A percentile compares a stretch with the other conserved stretches of the same genome.
phyloP scores from a whole-genome alignment of 1,139 yeast species.

The Yamadazyma atmosphaerica region DNA sequence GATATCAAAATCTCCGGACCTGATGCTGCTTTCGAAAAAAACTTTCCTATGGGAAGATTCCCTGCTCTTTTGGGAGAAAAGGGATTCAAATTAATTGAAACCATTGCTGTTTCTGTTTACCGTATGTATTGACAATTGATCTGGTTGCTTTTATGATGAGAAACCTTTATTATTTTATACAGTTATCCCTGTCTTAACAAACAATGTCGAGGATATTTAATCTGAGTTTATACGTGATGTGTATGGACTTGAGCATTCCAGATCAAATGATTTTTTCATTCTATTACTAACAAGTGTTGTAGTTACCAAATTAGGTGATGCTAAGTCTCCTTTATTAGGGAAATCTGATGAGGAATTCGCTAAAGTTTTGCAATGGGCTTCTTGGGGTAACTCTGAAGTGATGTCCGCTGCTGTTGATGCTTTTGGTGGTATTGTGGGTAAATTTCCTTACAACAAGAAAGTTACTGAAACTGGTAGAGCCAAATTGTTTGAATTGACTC shows the following conservation, averaged over 20 bases:
- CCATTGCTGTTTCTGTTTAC: conserved; percentile 66
- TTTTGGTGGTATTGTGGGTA: conserved; percentile 38
- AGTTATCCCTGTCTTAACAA: conserved; percentile 93
- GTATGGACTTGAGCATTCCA: background rate
- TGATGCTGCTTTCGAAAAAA: conserved; percentile 44
- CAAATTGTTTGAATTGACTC: conserved; percentile 38
- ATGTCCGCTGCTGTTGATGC: conserved; percentile 39
- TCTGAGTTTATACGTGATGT: conserved; percentile 34
- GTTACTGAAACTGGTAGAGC: conserved; percentile 55
- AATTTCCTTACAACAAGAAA: conserved; percentile 74
- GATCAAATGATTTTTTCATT: background rate
- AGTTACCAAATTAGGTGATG: conserved; percentile 33
- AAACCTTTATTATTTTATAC: conserved; percentile 49
- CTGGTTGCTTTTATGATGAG: conserved; percentile 50
- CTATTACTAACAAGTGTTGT: conserved; percentile 9
- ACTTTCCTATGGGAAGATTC: conserved; percentile 71
- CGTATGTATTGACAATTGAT: conserved; percentile 22
- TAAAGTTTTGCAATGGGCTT: conserved; percentile 74
- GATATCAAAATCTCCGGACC: conserved; percentile 60
- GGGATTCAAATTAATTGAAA: conserved; percentile 78
- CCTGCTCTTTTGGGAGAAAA: conserved; percentile 83
- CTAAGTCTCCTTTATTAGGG: conserved; percentile 52
- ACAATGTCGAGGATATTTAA: conserved; percentile 66
- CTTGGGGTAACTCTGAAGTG: conserved; percentile 76
- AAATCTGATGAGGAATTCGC: conserved; percentile 67